Base-by-base conservation (phyloP, 495 filamentous ascomycete genomes). In the Margaritispora aquatica region DNA sequence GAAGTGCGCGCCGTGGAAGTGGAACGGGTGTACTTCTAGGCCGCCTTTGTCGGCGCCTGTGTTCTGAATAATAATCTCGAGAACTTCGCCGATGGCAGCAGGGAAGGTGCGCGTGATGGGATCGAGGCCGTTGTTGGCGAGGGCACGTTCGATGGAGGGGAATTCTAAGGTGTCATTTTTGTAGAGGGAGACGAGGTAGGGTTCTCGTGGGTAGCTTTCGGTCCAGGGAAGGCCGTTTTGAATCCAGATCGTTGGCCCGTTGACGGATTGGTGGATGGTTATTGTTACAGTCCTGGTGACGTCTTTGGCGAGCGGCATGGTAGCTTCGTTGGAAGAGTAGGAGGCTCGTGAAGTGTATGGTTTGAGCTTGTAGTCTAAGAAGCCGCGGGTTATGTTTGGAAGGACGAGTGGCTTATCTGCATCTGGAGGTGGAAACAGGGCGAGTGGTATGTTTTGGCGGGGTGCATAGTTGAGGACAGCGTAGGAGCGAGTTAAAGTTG, bases 41-140 rank as follows among this genome's bases (percentile, higher is more conserved):
- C 72, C 71, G 7, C 78, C 81, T 9, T 62, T 65, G n/a, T 64
- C 54, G 5, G 59, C 60, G 0, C 77, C 77, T 9, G 76, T 76
- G 62, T 84, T 83, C 51, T 80, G 73, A 59, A 77, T 71, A 29
- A 85, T 74, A 27, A 85, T 83, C 57, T 87, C 84, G n/a, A 87
- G 60, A 10, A 85, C 79, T 62, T 87, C 83, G 19, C 80, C 81
- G 4, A 84, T 64, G 53, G 75, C 67, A 11, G 79, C 80, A 0
- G 82, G 79, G 63, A 79, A 86, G 0, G 78, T 73, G 24, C 62
- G 63, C 0, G 76, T 77, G 0, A 61, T 61, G 1, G 77, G 79
- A 61, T 87, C 83, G 68, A 80, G 79, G 26, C 83, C 83, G 27
- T 69, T 23, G 46, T 80, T 78, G 4, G 63, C 60, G 8, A 78